These are phyloP conservation scores for Tulasnella sp. DNA, from an alignment of 768 basidiomycete species.

Conservation along the genomic window DNA sequence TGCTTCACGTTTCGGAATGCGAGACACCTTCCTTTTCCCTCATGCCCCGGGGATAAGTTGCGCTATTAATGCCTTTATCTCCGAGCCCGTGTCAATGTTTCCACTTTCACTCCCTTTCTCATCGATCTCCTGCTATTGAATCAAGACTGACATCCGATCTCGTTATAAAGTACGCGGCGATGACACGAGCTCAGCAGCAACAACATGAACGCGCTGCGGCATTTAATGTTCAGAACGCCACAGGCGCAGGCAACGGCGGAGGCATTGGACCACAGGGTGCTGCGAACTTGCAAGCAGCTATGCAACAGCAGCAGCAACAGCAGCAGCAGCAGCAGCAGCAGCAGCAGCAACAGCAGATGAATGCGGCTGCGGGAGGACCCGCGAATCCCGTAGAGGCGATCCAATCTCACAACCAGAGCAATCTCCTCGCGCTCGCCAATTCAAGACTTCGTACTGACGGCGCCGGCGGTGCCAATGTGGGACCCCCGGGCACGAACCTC, in stretches of 20 bases:
- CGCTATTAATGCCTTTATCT: neutral
- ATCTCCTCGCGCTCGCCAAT: neutral
- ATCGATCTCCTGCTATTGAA: neutral
- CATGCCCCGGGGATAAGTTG: neutral
- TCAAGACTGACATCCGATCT: neutral
- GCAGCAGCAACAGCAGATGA: neutral
- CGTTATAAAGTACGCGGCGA: neutral
- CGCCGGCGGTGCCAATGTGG: too few relatives aligned
- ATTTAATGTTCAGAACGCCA: too few relatives aligned
- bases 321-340: neutral
- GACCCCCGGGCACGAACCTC: neutral
- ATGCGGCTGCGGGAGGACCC: neutral
- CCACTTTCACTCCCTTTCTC: neutral
- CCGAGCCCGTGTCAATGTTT: neutral
- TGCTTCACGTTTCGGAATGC: too few relatives aligned
- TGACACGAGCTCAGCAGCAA: neutral
- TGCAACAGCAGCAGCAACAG: neutral
- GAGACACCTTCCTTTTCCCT: too few relatives aligned
- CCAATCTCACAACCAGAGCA: neutral
- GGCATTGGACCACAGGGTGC: too few relatives aligned
- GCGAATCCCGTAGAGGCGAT: neutral
- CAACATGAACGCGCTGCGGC: neutral
- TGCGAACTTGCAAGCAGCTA: neutral
- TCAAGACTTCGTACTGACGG: neutral
- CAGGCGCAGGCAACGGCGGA: too few relatives aligned